Evolutionary conservation across 495 filamentous ascomycete species (phyloP).

Genomic region (Hypoxylon trugodes): DNA sequence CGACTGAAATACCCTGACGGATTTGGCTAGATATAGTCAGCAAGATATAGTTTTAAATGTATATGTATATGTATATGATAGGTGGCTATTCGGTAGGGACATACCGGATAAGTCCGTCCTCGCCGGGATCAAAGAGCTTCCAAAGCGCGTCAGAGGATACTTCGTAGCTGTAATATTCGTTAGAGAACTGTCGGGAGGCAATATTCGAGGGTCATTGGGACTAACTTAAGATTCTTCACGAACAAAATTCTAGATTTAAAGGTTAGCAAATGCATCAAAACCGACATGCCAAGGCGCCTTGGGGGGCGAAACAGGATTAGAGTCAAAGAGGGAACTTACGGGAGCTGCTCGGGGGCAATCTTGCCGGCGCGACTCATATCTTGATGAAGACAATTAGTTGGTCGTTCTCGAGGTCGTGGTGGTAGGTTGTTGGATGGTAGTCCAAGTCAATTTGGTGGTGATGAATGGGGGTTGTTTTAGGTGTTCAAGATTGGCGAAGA

Average conservation of each 20-base stretch:
- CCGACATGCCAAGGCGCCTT: neutral
- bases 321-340: constrained; percentile 65
- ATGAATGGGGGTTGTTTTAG: constrained; percentile 27
- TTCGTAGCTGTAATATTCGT: constrained; percentile 39
- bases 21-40: constrained; percentile 83
- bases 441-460: constrained; percentile 29
- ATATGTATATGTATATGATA: neutral
- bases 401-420: constrained; percentile 15
- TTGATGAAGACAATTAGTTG: constrained; percentile 44
- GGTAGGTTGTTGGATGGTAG: constrained; percentile 33
- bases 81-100: neutral
- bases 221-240: constrained; percentile 48
- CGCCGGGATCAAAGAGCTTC: constrained; percentile 48
- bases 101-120: constrained; percentile 47
- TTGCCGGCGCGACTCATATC: constrained; percentile 79
- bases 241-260: constrained; percentile 43
- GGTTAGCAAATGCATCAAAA: constrained; percentile 28
- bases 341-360: constrained; percentile 91
- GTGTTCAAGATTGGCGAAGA: constrained; percentile 39
- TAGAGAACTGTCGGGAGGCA: constrained; percentile 5
- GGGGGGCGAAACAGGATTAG: constrained; percentile 9
- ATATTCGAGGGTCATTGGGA: neutral
- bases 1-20: constrained; percentile 95
- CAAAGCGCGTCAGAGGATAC: constrained; percentile 47
- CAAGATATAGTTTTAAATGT: constrained; percentile 45